Evolutionary conservation across 495 filamentous ascomycete genomes (phyloP), one percentile per base, ranked within the genome.

Genomic region (Geoglossum glabrum): DNA sequence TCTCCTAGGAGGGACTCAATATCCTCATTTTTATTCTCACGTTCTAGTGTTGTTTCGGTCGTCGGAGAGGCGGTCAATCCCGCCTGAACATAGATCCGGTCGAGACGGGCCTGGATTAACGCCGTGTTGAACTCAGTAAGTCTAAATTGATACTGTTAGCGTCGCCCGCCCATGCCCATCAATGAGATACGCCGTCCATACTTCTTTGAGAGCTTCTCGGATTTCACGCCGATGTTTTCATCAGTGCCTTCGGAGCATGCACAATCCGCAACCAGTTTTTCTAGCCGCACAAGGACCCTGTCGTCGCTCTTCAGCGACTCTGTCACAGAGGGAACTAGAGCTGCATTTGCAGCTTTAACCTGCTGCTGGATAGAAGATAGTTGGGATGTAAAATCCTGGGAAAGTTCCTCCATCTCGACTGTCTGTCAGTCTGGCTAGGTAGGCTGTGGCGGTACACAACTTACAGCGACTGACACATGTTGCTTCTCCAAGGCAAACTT

Each of bases 41-140:
- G 40, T 21, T 21, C n/a, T 21, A 13, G 17, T 52, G 17, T 21
- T 31, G 25, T n/a, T 15, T 17, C 17, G 15, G 7, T 52, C 28
- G 5, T 17, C 11, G 25, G 8, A 30, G 49, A 15, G n/a, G 33
- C n/a, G n/a, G 45, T 43, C 38, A 26, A 25, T 45, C 2, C 36
- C n/a, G 56, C 23, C 21, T 58, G 33, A 17, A 58, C 13, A 31
- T 58, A 58, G 21, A 58, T n/a, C 13, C n/a, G 34, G 56, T 58
- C 56, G 1, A 58, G 56, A 27, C 26, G 36, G 13, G 40, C 15
- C 17, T 38, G 13, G 23, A 58, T 58, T n/a, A 40, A n/a, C 30
- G 52, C 40, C 15, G 56, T 43, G 21, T 38, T 56, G n/a, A 31
- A 56, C 1, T 38, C 54, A 4, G 54, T 19, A 31, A 56, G 38